Conservation (phyloP, 768 basidiomycete genomes). For the Coprinopsis strossmayeri region DNA sequence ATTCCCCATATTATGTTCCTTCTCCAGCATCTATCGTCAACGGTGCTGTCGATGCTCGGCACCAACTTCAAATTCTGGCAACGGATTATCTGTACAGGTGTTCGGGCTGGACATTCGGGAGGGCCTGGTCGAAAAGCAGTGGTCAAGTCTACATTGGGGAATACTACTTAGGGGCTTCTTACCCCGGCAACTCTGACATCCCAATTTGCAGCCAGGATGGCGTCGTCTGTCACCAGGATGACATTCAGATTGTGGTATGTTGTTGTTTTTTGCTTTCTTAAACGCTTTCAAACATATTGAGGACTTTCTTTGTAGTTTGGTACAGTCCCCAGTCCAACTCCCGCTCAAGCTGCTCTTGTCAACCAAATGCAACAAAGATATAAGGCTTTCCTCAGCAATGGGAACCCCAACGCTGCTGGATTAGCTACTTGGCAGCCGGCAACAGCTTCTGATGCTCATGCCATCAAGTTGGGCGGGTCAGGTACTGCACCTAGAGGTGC, state of each 20-base stretch:
- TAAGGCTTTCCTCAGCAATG: slow-evolving; percentile 54
- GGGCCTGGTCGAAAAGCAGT: slow-evolving; percentile 59
- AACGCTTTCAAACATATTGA: slow-evolving; percentile 6
- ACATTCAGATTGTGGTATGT: slow-evolving; percentile 72
- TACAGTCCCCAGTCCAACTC: slow-evolving; percentile 47
- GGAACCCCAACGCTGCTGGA: slow-evolving; percentile 53
- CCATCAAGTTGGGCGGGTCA: slow-evolving; percentile 55
- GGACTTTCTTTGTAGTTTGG: slow-evolving; percentile 34
- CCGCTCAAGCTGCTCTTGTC: slow-evolving; percentile 51
- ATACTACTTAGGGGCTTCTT: slow-evolving; percentile 62
- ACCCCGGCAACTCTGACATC: slow-evolving; percentile 54
- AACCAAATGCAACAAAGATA: slow-evolving; percentile 67
- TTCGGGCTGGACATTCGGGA: slow-evolving; percentile 63
- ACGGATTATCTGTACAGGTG: slow-evolving; percentile 72
- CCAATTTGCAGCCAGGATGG: slow-evolving; percentile 51
- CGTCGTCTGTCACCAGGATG: slow-evolving; percentile 74
- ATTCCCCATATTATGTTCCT: slow-evolving; percentile 42
- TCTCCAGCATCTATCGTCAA: slow-evolving; percentile 16
- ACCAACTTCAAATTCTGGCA: slow-evolving; percentile 49
- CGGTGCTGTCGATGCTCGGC: slow-evolving; percentile 41
- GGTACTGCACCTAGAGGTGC: slow-evolving; percentile 48
- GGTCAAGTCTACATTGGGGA: slow-evolving; percentile 63
- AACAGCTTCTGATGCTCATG: slow-evolving; percentile 42
- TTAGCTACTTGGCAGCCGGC: slow-evolving; percentile 49
- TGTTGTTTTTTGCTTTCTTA: slow-evolving; percentile 2